phyloP scores from a whole-genome alignment of 495 filamentous ascomycete species.

The Emericellopsis terricola region DNA sequence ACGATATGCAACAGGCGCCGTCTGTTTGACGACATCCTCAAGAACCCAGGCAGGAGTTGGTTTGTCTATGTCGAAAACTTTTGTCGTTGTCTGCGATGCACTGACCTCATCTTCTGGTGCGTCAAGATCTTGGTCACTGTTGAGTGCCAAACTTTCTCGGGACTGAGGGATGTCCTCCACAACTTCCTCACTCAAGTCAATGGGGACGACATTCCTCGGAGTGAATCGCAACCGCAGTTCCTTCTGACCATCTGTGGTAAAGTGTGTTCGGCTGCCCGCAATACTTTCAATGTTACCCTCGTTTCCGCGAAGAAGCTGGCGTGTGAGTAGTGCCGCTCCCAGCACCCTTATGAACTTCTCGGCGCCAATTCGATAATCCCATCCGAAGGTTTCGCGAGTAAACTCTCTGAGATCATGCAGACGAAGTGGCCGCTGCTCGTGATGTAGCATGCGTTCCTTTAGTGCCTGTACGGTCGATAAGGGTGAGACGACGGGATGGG shows the following conservation, averaged over 20 bases:
- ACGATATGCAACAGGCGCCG: constrained; percentile 53
- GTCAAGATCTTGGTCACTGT: constrained; percentile 36
- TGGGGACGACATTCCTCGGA: constrained; percentile 55
- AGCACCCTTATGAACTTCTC: constrained; percentile 70
- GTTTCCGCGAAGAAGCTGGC: constrained; percentile 34
- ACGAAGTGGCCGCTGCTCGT: constrained; percentile 46
- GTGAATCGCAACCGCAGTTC: constrained; percentile 66
- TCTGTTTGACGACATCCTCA: constrained; percentile 47
- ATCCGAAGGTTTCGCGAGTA: constrained; percentile 66
- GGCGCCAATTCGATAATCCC: constrained; percentile 60
- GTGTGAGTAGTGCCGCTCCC: constrained; percentile 57
- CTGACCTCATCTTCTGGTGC: constrained; percentile 6
- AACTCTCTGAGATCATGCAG: constrained; percentile 50
- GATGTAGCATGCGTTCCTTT: constrained; percentile 38
- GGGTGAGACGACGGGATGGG: constrained; percentile 60
- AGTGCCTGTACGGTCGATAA: constrained; percentile 39
- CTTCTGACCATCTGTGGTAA: constrained; percentile 50
- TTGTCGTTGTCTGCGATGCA: constrained; percentile 23
- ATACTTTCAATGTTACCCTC: constrained; percentile 23
- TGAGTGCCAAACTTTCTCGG: constrained; percentile 29
- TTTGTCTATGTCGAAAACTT: constrained; percentile 48
- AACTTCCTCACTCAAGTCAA: constrained; percentile 54
- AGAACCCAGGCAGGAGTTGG: constrained; percentile 59
- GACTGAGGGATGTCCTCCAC: constrained; percentile 34
- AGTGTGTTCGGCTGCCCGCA: constrained; percentile 46